Conservation (phyloP, 148 eudicot genomes). For the Linanthus parryae region DNA sequence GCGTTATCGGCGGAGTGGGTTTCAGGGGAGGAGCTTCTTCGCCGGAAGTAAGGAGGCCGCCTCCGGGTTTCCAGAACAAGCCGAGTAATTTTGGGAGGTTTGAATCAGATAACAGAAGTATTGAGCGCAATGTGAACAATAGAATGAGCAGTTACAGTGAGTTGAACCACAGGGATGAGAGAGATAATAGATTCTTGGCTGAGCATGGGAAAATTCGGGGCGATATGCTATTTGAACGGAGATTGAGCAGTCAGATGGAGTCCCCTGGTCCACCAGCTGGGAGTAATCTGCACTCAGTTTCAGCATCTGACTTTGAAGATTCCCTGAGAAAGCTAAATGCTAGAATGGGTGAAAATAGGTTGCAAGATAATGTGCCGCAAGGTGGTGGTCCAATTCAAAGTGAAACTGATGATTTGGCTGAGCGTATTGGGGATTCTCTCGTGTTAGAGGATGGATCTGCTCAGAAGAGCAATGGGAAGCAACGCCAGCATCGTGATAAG, state of each 20-base stretch:
- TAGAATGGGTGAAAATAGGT: constrained; percentile 22
- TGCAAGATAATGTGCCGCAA: not conserved
- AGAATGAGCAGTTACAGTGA: constrained; percentile 31
- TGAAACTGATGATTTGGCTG: constrained; percentile 52
- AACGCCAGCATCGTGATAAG: constrained; percentile 62
- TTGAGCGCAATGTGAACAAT: constrained; percentile 28
- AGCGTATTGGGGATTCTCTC: constrained; percentile 38
- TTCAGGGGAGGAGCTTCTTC: constrained; percentile 11
- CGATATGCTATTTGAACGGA: constrained; percentile 12
- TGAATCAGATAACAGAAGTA: constrained; percentile 21
- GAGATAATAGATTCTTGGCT: constrained; percentile 16
- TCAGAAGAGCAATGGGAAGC: constrained; percentile 39
- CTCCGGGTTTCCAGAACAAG: constrained; percentile 59
- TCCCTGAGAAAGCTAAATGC: constrained; percentile 33
- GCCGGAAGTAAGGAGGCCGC: constrained; percentile 34
- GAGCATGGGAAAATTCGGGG: constrained; percentile 6
- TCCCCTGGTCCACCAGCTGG: constrained; percentile 44
- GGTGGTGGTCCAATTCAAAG: constrained; percentile 12
- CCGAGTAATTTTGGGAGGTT: constrained; percentile 5
- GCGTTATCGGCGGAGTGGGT: constrained; percentile 9
- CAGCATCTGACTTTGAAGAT: constrained; percentile 44
- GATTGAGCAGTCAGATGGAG: constrained; percentile 40
- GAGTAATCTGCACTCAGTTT: constrained; percentile 37
- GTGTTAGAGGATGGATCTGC: constrained; percentile 43
- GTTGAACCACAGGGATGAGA: constrained; percentile 21